A percentile compares a stretch with the other conserved stretches of the same genome.
Conservation (phyloP, 805 yeast species). For the Sugiyamaella mastotermitis region DNA sequence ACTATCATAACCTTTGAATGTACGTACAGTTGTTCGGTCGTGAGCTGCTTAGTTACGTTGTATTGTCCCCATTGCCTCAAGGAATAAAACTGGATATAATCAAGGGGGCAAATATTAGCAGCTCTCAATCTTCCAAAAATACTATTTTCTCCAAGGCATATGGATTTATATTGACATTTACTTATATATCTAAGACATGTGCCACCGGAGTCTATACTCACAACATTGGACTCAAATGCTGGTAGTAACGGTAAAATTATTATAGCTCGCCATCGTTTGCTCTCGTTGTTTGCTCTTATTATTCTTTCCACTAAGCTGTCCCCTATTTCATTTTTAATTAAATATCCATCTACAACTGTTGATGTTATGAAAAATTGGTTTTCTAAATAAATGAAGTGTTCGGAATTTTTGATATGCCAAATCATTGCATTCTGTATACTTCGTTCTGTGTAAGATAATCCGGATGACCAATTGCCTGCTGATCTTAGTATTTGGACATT, state of each 20-base stretch:
- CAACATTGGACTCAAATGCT: conserved; percentile 83
- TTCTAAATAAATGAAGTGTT: too few relatives aligned
- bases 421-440: too few relatives aligned
- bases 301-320: conserved; percentile 84
- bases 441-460: conserved; percentile 79
- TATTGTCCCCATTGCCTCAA: conserved; percentile 92
- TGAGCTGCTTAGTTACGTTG: conserved; percentile 65
- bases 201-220: conserved; percentile 87
- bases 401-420: too few relatives aligned
- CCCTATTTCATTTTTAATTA: too few relatives aligned
- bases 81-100: conserved; percentile 86
- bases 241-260: conserved; percentile 95
- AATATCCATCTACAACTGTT: too few relatives aligned
- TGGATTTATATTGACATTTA: conserved; percentile 93
- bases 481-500: conserved; percentile 88
- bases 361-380: too few relatives aligned
- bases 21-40: conserved; percentile 86
- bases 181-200: conserved; percentile 91
- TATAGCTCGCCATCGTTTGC: conserved; percentile 80
- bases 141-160: conserved; percentile 82
- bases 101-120: conserved; percentile 76
- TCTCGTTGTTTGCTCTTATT: conserved; percentile 74
- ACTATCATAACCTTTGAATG: conserved; percentile 90
- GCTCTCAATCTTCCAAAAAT: conserved; percentile 75
- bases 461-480: conserved; percentile 88